Base-by-base conservation (phyloP, 2,329 filamentous ascomycete genomes). In the Pestalotiopsis fici region DNA sequence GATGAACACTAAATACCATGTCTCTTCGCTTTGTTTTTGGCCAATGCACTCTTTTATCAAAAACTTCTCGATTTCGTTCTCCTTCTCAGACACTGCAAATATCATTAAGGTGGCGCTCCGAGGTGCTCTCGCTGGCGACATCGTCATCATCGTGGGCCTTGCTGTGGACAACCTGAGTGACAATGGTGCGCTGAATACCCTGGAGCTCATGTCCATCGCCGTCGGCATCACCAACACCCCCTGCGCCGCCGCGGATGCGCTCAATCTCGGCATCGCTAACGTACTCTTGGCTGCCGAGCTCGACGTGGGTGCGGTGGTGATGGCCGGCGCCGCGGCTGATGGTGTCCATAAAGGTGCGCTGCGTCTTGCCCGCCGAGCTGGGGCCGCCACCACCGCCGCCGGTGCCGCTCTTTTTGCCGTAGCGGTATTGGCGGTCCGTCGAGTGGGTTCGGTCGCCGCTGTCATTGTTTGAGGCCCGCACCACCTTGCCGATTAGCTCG, bases 401-500 rank as follows among this genome's bases (percentile, higher is more conserved):
- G 31, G 31, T 35, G 4, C 31, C 31, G 31, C 31, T 35, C 21
- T 54, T 50, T 50, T 57, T 43, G 27, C 62, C 31, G 23, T 39
- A 27, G 5, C 50, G 28, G 47, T 66, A 37, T n/a, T 39, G 43
- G 5, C 50, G 28, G 47, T 50, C 54, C 23, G 31, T 64, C 21
- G 28, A 50, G 23, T 23, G 27, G 13, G 27, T 35, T 13, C 27
- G 39, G 47, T 57, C 57, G 39, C 65, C 37, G 57, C 57, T 66
- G 5, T 47, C 12, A 60, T 66, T 56, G 37, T 68, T 68, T 18
- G 65, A 65, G 35, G 68, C 67, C 23, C 66, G 54, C 2, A 74
- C 74, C 12, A 76, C 70, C 68, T 76, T 77, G 56, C 68, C 78
- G 71, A 83, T 83, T 21, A 83, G 78, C 66, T 79, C 78, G 67